Conservation (phyloP, 2,329 filamentous ascomycete species). For the Leptographium procerum region DNA sequence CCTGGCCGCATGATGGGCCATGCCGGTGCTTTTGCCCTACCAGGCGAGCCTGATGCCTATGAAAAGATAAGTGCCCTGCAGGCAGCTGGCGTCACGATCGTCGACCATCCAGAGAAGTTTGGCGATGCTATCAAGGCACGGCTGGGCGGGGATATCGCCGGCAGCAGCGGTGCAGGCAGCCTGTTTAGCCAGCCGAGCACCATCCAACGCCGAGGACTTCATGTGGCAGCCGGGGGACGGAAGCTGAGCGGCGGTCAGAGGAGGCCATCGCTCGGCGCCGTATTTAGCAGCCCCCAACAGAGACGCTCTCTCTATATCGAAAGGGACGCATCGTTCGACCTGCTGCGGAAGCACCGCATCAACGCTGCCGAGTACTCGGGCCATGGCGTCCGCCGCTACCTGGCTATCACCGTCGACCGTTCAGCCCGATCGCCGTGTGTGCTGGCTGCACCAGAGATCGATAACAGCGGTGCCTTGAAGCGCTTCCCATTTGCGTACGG, state of each 20-base stretch:
- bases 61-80: conserved; percentile 59
- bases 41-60: conserved; percentile 51
- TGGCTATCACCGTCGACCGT: conserved; percentile 57
- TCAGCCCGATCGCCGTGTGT: conserved; percentile 51
- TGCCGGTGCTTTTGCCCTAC: conserved; percentile 59
- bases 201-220: conserved; percentile 35
- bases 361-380: conserved; percentile 25
- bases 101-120: conserved; percentile 67
- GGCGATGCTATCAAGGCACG: conserved; percentile 55
- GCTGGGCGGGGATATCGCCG: conserved; percentile 22
- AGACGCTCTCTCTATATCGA: conserved; percentile 44
- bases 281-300: conserved; percentile 22
- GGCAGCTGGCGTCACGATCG: conserved; percentile 54
- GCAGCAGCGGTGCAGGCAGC: conserved; percentile 1
- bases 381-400: conserved; percentile 30
- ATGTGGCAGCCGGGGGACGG: conserved; percentile 26
- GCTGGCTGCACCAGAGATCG: conserved; percentile 36
- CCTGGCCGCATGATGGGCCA: conserved; percentile 65
- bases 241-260: neutral
- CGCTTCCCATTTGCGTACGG: conserved; percentile 53
- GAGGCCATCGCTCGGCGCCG: conserved; percentile 7
- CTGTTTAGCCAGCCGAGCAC: conserved; percentile 12
- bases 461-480: conserved; percentile 13
- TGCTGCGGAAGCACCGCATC: conserved; percentile 42
- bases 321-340: conserved; percentile 22